A percentile compares a stretch with the other conserved stretches of the same genome.
Evolutionary conservation across 192 early-diverging fungal species (phyloP).

Genomic region (Backusella liffmaniae): DNA sequence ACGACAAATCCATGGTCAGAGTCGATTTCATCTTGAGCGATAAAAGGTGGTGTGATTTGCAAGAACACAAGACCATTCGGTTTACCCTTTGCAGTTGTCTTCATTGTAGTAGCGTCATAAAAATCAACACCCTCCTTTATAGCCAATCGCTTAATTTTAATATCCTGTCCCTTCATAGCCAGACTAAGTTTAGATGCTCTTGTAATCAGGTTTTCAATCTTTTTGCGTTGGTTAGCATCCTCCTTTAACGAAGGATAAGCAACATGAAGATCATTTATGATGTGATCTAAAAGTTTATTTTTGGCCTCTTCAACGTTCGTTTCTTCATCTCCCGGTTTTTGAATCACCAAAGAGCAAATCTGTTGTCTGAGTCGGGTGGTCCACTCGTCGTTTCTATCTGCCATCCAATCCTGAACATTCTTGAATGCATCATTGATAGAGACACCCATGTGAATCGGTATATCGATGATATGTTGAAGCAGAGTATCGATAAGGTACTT

Average conservation of each 20-base stretch:
- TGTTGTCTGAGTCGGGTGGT: slow-evolving; percentile 42
- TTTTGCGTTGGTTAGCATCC: slow-evolving; percentile 15
- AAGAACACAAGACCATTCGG: slow-evolving; percentile 13
- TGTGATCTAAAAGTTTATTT: slow-evolving; percentile 16
- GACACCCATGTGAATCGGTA: slow-evolving; percentile 43
- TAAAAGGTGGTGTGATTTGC: slow-evolving; percentile 8
- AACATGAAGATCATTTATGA: slow-evolving; percentile 28
- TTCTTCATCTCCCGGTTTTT: slow-evolving; percentile 28
- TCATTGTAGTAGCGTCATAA: slow-evolving; percentile 9
- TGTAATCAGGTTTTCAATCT: slow-evolving; percentile 40
- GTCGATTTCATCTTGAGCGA: slow-evolving; percentile 23
- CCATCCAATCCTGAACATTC: slow-evolving; percentile 38
- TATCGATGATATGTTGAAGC: slow-evolving; percentile 36
- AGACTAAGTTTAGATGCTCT: slow-evolving; percentile 40
- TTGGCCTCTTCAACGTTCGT: slow-evolving; percentile 22
- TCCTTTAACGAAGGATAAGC: slow-evolving; percentile 23
- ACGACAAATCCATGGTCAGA: slow-evolving; percentile 29
- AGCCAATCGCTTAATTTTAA: not conserved
- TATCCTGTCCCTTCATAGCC: slow-evolving; percentile 43
- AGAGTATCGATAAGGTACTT: slow-evolving; percentile 43
- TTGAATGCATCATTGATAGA: slow-evolving; percentile 25
- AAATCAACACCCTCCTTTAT: not conserved
- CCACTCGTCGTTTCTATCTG: slow-evolving; percentile 30
- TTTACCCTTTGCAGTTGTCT: slow-evolving; percentile 15
- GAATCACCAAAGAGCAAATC: slow-evolving; percentile 36